phyloP scores from a whole-genome alignment of 768 basidiomycete genomes.

The Gyrodon lividus region DNA sequence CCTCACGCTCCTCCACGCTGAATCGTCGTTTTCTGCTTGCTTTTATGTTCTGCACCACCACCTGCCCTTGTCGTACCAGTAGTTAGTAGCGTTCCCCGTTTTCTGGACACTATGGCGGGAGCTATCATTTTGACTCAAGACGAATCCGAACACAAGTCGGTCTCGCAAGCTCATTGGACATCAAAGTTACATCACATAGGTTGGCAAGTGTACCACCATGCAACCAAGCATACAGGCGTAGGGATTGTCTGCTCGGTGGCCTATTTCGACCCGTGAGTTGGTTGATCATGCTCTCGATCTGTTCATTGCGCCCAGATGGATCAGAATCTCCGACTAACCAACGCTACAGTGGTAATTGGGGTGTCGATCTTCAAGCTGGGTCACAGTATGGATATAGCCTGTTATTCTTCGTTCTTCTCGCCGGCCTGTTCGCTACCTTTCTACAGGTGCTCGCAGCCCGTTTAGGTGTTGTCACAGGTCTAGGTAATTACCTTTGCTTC shows the following conservation, averaged over 20 bases:
- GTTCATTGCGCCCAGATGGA: neutral
- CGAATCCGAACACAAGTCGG: constrained; percentile 1
- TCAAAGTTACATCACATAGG: constrained; percentile 22
- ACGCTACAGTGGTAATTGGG: constrained; percentile 73
- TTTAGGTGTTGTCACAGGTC: constrained; percentile 79
- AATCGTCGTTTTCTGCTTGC: neutral
- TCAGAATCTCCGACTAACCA: constrained; percentile 4
- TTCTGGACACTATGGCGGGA: constrained; percentile 15
- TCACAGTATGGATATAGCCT: constrained; percentile 82
- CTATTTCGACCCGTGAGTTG: constrained; percentile 80
- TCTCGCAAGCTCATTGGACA: constrained; percentile 16
- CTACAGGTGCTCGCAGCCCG: constrained; percentile 76
- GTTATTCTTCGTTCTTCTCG: constrained; percentile 80
- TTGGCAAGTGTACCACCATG: constrained; percentile 45
- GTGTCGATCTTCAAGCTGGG: constrained; percentile 86
- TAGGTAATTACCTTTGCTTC: constrained; percentile 46
- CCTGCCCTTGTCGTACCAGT: neutral
- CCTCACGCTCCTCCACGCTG: neutral
- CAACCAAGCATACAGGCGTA: constrained; percentile 68
- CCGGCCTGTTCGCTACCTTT: constrained; percentile 80
- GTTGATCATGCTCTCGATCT: neutral
- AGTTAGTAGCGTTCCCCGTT: neutral
- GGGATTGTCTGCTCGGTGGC: constrained; percentile 88
- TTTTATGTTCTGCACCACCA: constrained; percentile 4
- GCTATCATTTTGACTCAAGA: neutral